Evolutionary conservation across 2,329 filamentous ascomycete species (phyloP), one percentile per base, ranked within the genome.

Genomic region (Cladorrhinum sp.): DNA sequence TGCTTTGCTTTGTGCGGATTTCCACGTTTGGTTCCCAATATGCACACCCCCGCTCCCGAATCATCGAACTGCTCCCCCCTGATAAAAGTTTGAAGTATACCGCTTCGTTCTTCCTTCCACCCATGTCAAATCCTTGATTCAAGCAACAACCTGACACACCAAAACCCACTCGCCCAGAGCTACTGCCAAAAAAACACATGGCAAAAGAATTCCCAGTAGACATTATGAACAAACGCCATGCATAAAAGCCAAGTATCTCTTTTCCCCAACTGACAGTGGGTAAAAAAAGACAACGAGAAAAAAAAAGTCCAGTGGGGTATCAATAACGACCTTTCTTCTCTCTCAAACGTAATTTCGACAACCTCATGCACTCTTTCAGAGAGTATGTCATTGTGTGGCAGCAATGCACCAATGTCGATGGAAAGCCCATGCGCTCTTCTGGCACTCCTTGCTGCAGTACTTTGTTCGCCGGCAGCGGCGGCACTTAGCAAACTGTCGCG

Each of bases 371-470:
- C 24, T 49, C n/a, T 33, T 18, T 49, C 26, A 10, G 53, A 21
- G 39, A 3, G 48, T 24, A 9, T n/a, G 2, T 67, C 74, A 84
- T 76, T 82, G 80, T 33, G 82, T 79, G 55, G 90, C 90, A 62
- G 89, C 88, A 61, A 95, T 89, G 74, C 95, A 99, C 95, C 95
- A 99, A 77, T 98, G 96, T 63, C 95, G 88, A 74, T 99, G 95
- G 76, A 92, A 98, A 26, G 95, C 92, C 95, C 95, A 99, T 9
- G 95, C 96, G 69, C 91, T 96, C 81, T 98, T 98, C 78, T 99
- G 95, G 77, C 95, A 99, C 76, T 99, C 95, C 77, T 99, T 99
- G 84, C 93, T 97, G 86, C 95, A 99, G 79, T 97, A 97, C 76
- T 99, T 99, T 64, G 95, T 99, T 66, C 95, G 87, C 68, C 95